These are phyloP conservation scores for Pseudozyma tsukubaensis DNA, from an alignment of 1,284 basidiomycete species.

Conservation along the genomic window DNA sequence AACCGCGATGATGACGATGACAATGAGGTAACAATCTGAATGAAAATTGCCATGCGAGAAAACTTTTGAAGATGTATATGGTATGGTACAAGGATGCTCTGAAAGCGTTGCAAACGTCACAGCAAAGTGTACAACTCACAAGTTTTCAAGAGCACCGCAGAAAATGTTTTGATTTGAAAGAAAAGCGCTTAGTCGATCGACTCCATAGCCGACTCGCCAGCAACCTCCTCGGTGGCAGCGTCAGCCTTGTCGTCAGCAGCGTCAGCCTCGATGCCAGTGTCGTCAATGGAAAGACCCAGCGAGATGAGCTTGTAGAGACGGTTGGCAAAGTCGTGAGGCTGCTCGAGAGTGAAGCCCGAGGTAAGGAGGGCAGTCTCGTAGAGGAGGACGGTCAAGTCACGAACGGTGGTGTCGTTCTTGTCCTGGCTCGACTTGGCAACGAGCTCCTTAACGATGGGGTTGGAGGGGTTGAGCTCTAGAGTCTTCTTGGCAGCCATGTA, in stretches of 20 bases:
- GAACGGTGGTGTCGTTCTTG: constrained; percentile 93
- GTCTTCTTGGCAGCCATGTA: constrained; percentile 98
- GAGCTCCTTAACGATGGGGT: constrained; percentile 96
- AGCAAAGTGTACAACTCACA: not conserved
- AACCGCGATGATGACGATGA: no score
- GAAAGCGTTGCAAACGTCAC: not conserved
- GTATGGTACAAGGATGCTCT: constrained; percentile 21
- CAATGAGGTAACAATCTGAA: no score
- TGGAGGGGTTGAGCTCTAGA: constrained; percentile 93
- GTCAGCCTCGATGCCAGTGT: constrained; percentile 49
- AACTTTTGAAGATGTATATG: constrained; percentile 8
- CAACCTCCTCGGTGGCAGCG: constrained; percentile 54
- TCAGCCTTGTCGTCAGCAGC: constrained; percentile 46
- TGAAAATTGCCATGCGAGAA: not conserved
- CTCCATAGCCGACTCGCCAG: constrained; percentile 68
- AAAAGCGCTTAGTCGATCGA: constrained; percentile 61
- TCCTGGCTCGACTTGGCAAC: constrained; percentile 94
- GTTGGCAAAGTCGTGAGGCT: constrained; percentile 92
- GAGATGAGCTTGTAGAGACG: constrained; percentile 98
- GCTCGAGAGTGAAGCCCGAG: constrained; percentile 85
- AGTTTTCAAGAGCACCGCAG: constrained; percentile 3
- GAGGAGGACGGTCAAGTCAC: constrained; percentile 92
- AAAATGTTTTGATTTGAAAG: constrained; percentile 3
- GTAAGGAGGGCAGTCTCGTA: constrained; percentile 92
- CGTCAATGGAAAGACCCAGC: constrained; percentile 73